Evolutionary conservation across 1,284 basidiomycete species (phyloP).

Genomic region (Cutaneotrichosporon sp.): DNA sequence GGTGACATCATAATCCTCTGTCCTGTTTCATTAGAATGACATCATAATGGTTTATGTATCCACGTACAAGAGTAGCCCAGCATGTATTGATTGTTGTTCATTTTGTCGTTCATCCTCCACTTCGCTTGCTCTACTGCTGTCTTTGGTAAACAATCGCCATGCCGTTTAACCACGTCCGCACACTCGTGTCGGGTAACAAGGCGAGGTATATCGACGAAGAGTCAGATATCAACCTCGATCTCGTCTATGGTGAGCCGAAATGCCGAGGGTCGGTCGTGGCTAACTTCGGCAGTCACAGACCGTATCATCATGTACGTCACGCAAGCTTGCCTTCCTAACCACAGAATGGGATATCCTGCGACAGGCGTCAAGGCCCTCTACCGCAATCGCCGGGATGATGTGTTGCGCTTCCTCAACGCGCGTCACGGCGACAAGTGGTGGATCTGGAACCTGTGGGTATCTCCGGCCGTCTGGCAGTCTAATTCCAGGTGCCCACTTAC

Average conservation of each 20-base stretch:
- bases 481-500: slow-evolving; percentile 55
- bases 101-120: no score
- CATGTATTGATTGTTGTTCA: no score
- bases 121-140: no score
- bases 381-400: slow-evolving; percentile 72
- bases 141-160: background rate
- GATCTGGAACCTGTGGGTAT: slow-evolving; percentile 68
- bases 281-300: slow-evolving; percentile 33
- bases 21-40: no score
- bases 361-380: slow-evolving; percentile 73
- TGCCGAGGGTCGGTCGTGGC: slow-evolving; percentile 4
- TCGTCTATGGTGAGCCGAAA: slow-evolving; percentile 64
- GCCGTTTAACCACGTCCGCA: slow-evolving; percentile 38
- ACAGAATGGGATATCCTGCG: slow-evolving; percentile 67
- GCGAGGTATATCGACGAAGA: slow-evolving; percentile 67
- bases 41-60: no score
- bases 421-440: slow-evolving; percentile 72
- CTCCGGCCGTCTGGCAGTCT: slow-evolving; percentile 7
- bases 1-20: no score
- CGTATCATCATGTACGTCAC: slow-evolving; percentile 64
- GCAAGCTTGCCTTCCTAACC: slow-evolving; percentile 56
- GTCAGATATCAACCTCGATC: slow-evolving; percentile 68
- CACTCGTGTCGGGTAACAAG: slow-evolving; percentile 57
- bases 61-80: no score
- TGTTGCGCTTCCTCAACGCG: slow-evolving; percentile 68